Base-by-base conservation (phyloP, 2,329 filamentous ascomycete genomes). In the Elsinoe australis region DNA sequence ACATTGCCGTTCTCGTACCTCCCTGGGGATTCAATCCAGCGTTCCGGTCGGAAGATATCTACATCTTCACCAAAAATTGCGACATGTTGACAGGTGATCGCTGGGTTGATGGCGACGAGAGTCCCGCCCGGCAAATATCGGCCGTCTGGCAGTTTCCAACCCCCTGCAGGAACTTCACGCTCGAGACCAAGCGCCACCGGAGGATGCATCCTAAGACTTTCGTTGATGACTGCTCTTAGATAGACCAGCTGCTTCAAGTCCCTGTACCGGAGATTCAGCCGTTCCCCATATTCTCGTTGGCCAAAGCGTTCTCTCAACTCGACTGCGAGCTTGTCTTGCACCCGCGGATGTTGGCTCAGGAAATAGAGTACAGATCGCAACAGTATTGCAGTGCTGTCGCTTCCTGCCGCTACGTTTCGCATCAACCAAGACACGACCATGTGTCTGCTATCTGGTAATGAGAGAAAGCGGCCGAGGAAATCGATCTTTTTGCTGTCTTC, bases 341-440 rank as follows among this genome's bases (percentile, higher is more conserved):
- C 51, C 0, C 50, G 8, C 1, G 61, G 63, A 15, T 64, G 55
- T 12, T 56, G 57, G 39, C 64, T 49, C 8, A 71, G 60, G 47
- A 65, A 57, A 51, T 70, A 67, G 51, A 71, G 56, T 26, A 68
- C 56, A 1, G 67, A 60, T 3, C 64, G 58, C 2, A 71, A 54
- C 1, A 63, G 59, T 34, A 67, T 68, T 6, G 64, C 67, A 2
- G 66, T 69, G 5, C 67, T 69, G 47, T 67, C 65, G 32, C 58
- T 60, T 5, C 66, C 66, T 5, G 65, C 64, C 14, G 32, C 32
- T 15, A 34, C 32, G 14, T 34, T 34, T 34, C 32, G 32, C 32
- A 34, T 34, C 32, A 34, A 8, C 32, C 32, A 34, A 6, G 6
- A 15, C 9, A 34, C 32, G 6, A 8, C 14, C 32, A 34, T 15